These are phyloP conservation scores for Zygoascus tannicola DNA, from an alignment of 805 yeast genomes.

Conservation along the genomic window DNA sequence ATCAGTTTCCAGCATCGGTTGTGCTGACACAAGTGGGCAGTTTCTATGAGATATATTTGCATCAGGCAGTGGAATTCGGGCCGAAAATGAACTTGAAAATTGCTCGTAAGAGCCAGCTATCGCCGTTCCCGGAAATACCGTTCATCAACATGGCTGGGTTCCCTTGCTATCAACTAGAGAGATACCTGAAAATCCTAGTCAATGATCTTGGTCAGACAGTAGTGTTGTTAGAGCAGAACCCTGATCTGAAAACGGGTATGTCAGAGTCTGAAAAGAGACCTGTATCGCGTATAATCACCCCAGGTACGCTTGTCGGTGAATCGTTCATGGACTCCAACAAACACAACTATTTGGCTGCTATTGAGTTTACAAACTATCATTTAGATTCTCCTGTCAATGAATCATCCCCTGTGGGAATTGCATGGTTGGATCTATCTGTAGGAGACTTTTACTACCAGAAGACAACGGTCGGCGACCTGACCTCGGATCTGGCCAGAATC, in stretches of 20 bases:
- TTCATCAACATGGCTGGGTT: conserved; percentile 73
- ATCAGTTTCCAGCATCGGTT: conserved; percentile 41
- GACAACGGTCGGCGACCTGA: conserved; percentile 47
- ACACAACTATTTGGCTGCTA: conserved; percentile 60
- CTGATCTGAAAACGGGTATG: conserved; percentile 14
- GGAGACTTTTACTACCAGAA: conserved; percentile 70
- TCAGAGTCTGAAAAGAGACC: conserved; percentile 46
- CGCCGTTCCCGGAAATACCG: conserved; percentile 3
- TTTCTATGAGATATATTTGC: conserved; percentile 54
- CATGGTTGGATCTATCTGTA: conserved; percentile 85
- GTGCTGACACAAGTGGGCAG: conserved; percentile 65
- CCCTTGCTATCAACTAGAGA: conserved; percentile 60
- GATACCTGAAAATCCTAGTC: conserved; percentile 66
- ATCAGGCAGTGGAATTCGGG: conserved; percentile 72
- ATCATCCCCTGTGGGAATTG: conserved; percentile 50
- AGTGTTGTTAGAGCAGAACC: conserved; percentile 59
- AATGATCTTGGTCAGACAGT: conserved; percentile 62
- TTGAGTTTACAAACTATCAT: conserved; percentile 27
- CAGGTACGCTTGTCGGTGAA: conserved; percentile 89
- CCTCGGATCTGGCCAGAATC: conserved; percentile 67
- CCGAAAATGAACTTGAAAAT: conserved; percentile 63
- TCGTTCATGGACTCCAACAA: conserved; percentile 63
- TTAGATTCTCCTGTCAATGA: background rate
- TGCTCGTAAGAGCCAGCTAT: conserved; percentile 32
- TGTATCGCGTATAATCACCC: conserved; percentile 73